Conservation (phyloP, 1,139 yeast genomes). For the Saccharomyces hybrid region DNA sequence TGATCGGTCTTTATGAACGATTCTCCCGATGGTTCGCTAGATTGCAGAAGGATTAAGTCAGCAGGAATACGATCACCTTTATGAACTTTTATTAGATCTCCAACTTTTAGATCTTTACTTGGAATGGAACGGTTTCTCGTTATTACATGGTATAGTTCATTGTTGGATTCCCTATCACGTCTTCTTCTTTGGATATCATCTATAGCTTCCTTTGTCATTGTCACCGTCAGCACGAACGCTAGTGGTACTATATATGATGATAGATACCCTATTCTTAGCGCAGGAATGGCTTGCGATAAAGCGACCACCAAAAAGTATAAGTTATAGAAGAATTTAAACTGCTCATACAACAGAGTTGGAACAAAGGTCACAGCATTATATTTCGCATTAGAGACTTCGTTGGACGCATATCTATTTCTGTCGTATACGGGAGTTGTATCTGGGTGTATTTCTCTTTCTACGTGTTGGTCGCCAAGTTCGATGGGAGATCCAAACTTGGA, state of each 20-base stretch:
- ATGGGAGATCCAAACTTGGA: slow-evolving; percentile 11
- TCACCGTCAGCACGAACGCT: slow-evolving; percentile 83
- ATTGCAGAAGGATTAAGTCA: slow-evolving; percentile 75
- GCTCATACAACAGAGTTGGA: slow-evolving; percentile 86
- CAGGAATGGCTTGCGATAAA: slow-evolving; percentile 87
- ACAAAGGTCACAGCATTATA: slow-evolving; percentile 82
- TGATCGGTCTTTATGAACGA: slow-evolving; percentile 94
- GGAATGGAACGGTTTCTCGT: slow-evolving; percentile 43
- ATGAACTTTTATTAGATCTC: slow-evolving; percentile 74
- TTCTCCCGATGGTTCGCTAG: slow-evolving; percentile 80
- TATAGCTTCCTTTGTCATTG: slow-evolving; percentile 91
- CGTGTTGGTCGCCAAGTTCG: slow-evolving; percentile 30
- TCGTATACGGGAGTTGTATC: slow-evolving; percentile 34
- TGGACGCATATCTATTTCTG: slow-evolving; percentile 49
- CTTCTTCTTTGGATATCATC: slow-evolving; percentile 88
- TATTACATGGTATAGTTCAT: slow-evolving; percentile 71
- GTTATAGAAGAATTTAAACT: slow-evolving; percentile 93
- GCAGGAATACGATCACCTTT: slow-evolving; percentile 90
- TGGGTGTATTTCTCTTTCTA: slow-evolving; percentile 37
- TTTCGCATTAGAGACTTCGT: slow-evolving; percentile 89
- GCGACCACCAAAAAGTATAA: slow-evolving; percentile 88
- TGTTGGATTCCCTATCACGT: slow-evolving; percentile 83
- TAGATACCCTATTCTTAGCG: slow-evolving; percentile 82
- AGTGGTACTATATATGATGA: slow-evolving; percentile 91
- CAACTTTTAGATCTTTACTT: slow-evolving; percentile 68